A percentile compares a stretch with the other conserved stretches of the same genome.
phyloP scores from a whole-genome alignment of 2,329 filamentous ascomycete species.

The Aspergillus sp. region DNA sequence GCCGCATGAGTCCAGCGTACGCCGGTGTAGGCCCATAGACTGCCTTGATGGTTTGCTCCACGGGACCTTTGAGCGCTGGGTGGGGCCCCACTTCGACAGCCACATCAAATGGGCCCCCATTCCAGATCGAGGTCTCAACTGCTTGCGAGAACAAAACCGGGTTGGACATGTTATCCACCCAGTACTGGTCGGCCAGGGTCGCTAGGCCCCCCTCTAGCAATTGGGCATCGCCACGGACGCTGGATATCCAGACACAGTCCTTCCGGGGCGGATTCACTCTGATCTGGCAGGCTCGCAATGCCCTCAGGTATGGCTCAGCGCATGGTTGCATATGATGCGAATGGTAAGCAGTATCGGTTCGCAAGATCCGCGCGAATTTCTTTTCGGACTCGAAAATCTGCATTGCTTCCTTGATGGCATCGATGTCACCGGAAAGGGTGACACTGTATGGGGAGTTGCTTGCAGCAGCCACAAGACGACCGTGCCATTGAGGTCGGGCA shows the following conservation, averaged over 20 bases:
- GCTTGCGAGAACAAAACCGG: conserved; percentile 36
- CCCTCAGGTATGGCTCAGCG: conserved; percentile 21
- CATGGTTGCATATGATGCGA: conserved; percentile 37
- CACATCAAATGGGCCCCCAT: conserved; percentile 30
- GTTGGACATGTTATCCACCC: conserved; percentile 36
- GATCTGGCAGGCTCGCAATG: conserved; percentile 3
- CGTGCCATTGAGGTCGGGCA: conserved; percentile 16
- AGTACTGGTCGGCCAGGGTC: conserved; percentile 27
- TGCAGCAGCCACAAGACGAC: conserved; percentile 26
- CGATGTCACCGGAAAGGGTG: conserved; percentile 42
- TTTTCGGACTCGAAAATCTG: conserved; percentile 23
- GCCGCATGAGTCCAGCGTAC: background rate
- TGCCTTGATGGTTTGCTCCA: conserved; percentile 18
- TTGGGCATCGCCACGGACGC: conserved; percentile 21
- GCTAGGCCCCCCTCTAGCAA: conserved; percentile 19
- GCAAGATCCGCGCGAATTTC: conserved; percentile 36
- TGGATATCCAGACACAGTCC: conserved; percentile 16
- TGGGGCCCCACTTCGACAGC: conserved; percentile 29
- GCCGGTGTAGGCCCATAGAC: background rate
- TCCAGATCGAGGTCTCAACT: conserved; percentile 7
- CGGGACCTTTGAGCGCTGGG: conserved; percentile 22
- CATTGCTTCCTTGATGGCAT: conserved; percentile 27
- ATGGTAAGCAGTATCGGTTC: conserved; percentile 44
- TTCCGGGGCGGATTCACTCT: background rate
- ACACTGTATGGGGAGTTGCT: conserved; percentile 38